Evolutionary conservation across 768 basidiomycete genomes (phyloP).

Genomic region (Naematelia encephala): DNA sequence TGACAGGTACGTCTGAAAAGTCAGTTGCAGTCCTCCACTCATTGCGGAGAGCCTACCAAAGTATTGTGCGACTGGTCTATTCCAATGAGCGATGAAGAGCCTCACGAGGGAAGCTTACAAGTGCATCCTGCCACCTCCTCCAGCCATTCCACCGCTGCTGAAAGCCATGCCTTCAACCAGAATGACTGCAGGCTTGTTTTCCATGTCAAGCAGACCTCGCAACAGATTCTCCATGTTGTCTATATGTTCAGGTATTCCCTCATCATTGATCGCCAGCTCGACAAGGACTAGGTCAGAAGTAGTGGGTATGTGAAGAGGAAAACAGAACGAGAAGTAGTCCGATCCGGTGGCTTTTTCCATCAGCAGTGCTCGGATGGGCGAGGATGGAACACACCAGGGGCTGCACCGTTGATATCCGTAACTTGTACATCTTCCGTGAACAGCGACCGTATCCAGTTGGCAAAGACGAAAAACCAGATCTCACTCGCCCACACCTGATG

Average conservation of each 20-base stretch:
- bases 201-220: conserved; percentile 41
- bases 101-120: too few relatives aligned
- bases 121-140: conserved; percentile 47
- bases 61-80: conserved; percentile 47
- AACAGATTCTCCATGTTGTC: conserved; percentile 51
- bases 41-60: conserved; percentile 30
- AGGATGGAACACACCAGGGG: conserved; percentile 36
- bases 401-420: conserved; percentile 43
- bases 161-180: conserved; percentile 47
- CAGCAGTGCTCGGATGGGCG: neutral
- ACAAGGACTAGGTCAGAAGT: conserved; percentile 47
- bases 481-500: conserved; percentile 40
- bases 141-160: conserved; percentile 44
- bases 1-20: conserved; percentile 42
- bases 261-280: conserved; percentile 51
- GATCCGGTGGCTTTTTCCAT: conserved; percentile 39
- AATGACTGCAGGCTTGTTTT: conserved; percentile 45
- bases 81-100: neutral
- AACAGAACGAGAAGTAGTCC: conserved; percentile 49
- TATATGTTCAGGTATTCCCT: conserved; percentile 44
- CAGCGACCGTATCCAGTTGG: conserved; percentile 43
- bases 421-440: conserved; percentile 19
- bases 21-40: neutral
- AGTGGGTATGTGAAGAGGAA: conserved; percentile 45
- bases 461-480: conserved; percentile 42